Base-by-base conservation (phyloP, 495 filamentous ascomycete species). In the Bathelium albidoporum region DNA sequence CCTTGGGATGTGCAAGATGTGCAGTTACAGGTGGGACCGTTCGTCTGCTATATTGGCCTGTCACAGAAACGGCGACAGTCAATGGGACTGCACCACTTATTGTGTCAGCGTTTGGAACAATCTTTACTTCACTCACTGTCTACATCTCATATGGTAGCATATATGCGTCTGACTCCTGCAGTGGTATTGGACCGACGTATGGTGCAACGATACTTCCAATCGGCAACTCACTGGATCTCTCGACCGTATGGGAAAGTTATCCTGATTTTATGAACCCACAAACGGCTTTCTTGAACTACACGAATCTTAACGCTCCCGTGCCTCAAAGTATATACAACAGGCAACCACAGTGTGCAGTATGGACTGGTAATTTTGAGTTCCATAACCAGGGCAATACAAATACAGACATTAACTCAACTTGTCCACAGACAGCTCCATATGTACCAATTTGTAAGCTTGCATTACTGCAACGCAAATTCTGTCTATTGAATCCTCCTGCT, bases 1-100 rank as follows among this genome's bases (percentile, higher is more conserved):
- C 59, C 2, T 41, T 61, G 34, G 59, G 59, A 2, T 61, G 59
- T 43, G 59, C 59, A 12, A 32, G 59, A 39, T 61, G 59, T 43
- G 59, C 29, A 34, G 26, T 61, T 7, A 61, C 59, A 12, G 59
- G 59, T 9, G 59, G 59, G 18, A 20, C 16, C 16, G 34, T 61
- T 4, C 31, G 44, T 28, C 59, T 61, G 10, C 12, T 61, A 24
- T 61, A 61, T 20, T 61, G 59, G 59, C 59, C 59, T 32, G 14
- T 32, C 24, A 43, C 24, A 4, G 10, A 34, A 16, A 36, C 29
- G 29, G 32, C n/a, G 31, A 43, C 53, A 7, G 39, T 12, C 24
- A 43, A 32, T 32, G 59, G 59, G 11, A 32, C 59, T 2, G 39
- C 39, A 10, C 28, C 34, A 12, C 29, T 61, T 10, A 49, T 49